Conservation (phyloP, 2,329 filamentous ascomycete genomes). For the Fusarium penzigii region DNA sequence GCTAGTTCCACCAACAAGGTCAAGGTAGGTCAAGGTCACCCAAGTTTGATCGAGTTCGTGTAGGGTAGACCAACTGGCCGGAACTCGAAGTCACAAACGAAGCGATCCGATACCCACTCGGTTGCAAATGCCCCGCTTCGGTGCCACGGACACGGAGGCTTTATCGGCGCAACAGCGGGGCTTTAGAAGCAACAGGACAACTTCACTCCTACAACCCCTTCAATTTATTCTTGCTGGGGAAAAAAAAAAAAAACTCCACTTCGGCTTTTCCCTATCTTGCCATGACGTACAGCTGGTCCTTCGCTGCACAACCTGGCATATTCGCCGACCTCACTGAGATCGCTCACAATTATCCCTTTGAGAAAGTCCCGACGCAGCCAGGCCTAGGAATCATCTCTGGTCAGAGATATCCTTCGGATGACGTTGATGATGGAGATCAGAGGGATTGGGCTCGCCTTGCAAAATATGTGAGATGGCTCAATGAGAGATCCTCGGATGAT, state of each 20-base stretch:
- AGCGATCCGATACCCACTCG: too few relatives aligned
- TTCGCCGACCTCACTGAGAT: constrained; percentile 47
- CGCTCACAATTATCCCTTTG: constrained; percentile 27
- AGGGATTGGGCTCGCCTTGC: constrained; percentile 56
- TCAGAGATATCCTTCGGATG: constrained; percentile 45
- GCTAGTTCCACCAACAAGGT: too few relatives aligned
- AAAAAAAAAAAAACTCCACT: neutral
- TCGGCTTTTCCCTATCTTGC: neutral
- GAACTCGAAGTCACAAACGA: too few relatives aligned
- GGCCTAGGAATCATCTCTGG: constrained; percentile 57
- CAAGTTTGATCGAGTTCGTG: too few relatives aligned
- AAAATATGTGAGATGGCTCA: constrained; percentile 48
- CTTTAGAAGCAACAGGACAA: too few relatives aligned
- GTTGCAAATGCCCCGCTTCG: too few relatives aligned
- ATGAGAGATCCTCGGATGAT: constrained; percentile 40
- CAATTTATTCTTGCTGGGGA: neutral
- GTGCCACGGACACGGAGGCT: too few relatives aligned
- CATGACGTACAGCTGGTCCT: constrained; percentile 26
- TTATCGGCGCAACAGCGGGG: too few relatives aligned
- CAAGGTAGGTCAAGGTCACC: too few relatives aligned
- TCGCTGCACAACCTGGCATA: constrained; percentile 27
- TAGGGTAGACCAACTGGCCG: too few relatives aligned
- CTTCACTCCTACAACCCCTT: too few relatives aligned
- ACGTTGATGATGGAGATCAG: constrained; percentile 22
- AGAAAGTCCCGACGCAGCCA: constrained; percentile 42